phyloP scores from a whole-genome alignment of 805 yeast species.

The Sungouiozyma intestinalis region DNA sequence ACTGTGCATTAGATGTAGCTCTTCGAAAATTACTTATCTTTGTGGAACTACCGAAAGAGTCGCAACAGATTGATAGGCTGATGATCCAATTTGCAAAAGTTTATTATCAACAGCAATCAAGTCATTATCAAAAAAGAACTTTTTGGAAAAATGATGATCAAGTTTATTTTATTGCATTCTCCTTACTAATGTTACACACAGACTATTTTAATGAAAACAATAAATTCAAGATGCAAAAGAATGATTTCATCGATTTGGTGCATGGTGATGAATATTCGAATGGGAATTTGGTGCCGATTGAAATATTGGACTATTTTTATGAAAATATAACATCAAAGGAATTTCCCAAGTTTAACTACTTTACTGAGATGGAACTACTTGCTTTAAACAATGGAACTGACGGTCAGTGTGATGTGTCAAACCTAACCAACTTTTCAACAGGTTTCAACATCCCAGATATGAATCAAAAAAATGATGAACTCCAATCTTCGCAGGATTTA shows the following conservation, averaged over 20 bases:
- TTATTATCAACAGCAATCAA: conserved; percentile 32
- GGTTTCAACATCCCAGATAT: background rate
- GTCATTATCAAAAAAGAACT: conserved; percentile 4
- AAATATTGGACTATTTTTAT: conserved; percentile 45
- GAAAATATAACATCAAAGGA: conserved; percentile 58
- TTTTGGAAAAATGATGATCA: conserved; percentile 37
- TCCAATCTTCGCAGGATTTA: background rate
- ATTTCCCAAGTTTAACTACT: conserved; percentile 30
- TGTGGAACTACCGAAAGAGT: conserved; percentile 55
- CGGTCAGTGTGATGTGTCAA: background rate
- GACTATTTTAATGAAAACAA: conserved; percentile 61
- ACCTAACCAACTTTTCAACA: background rate
- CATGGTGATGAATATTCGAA: conserved; percentile 24
- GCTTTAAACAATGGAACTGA: background rate
- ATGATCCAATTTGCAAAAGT: conserved; percentile 45
- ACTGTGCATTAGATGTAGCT: conserved; percentile 56
- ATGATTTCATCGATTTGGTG: conserved; percentile 46
- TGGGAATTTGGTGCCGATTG: conserved; percentile 28
- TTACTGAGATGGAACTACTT: background rate
- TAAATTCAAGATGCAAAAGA: conserved; percentile 53
- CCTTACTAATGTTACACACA: conserved; percentile 63
- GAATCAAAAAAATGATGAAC: background rate
- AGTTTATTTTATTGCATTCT: conserved; percentile 52
- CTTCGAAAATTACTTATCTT: conserved; percentile 48
- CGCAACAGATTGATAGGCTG: conserved; percentile 68